phyloP scores from a whole-genome alignment of 129 eudicot genomes.

The Artemisia argyi region DNA sequence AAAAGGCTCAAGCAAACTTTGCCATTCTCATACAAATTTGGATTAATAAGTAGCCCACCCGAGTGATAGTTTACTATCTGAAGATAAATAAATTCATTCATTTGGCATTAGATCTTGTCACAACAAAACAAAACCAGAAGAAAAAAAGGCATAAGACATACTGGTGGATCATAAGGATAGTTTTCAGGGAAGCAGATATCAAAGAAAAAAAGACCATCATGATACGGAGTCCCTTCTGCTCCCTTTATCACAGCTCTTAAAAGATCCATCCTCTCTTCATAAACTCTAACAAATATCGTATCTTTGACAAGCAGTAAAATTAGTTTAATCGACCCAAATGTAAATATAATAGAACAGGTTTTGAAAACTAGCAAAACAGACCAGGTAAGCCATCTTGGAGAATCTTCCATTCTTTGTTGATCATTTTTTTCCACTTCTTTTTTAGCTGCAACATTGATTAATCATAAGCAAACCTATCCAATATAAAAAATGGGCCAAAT shows the following conservation, averaged over 20 bases:
- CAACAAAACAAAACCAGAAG: not conserved
- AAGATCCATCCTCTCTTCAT: constrained; percentile 86
- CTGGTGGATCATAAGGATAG: constrained; percentile 82
- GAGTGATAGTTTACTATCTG: constrained; percentile 75
- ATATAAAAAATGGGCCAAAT: not conserved
- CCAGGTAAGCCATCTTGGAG: constrained; percentile 73
- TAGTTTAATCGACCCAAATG: not conserved
- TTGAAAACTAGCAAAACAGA: constrained; percentile 20
- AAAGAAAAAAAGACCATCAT: constrained; percentile 85
- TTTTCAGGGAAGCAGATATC: constrained; percentile 57
- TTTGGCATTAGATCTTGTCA: no score
- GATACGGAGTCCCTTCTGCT: constrained; percentile 91
- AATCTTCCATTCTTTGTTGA: constrained; percentile 73
- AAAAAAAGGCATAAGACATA: constrained; percentile 25
- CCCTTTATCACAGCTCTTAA: constrained; percentile 86
- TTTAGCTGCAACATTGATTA: constrained; percentile 40
- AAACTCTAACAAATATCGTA: constrained; percentile 70
- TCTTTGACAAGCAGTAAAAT: constrained; percentile 33
- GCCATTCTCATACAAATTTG: constrained; percentile 56
- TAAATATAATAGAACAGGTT: not conserved
- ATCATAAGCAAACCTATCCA: no score
- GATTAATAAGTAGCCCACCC: constrained; percentile 74
- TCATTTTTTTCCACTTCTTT: constrained; percentile 58
- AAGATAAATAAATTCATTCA: not conserved
- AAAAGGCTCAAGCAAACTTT: constrained; percentile 80